These are phyloP conservation scores for Dissophora globulifera DNA, from an alignment of 192 early-diverging fungal species.

Conservation along the genomic window DNA sequence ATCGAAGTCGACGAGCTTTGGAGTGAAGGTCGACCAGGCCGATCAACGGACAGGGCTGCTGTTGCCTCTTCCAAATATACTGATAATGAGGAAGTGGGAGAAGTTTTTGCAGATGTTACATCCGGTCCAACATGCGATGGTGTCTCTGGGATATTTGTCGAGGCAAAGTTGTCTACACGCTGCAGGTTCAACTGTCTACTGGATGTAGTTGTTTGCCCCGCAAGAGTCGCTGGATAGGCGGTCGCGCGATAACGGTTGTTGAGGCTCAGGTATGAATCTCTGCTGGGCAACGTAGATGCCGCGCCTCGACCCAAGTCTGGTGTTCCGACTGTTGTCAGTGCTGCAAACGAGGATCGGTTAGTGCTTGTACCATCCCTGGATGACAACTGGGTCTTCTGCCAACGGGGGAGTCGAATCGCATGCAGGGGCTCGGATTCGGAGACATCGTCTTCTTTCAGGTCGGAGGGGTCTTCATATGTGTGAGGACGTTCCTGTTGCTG, in stretches of 20 bases:
- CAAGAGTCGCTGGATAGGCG: too few species aligned
- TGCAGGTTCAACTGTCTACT: too few species aligned
- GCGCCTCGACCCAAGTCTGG: constrained; percentile 1
- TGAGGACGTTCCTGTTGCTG: too few species aligned
- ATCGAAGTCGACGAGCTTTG: neutral
- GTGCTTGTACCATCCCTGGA: constrained; percentile 21
- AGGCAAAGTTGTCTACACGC: neutral
- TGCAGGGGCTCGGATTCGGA: neutral
- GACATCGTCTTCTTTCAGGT: neutral
- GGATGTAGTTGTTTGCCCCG: too few species aligned
- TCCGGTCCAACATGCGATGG: constrained; percentile 12
- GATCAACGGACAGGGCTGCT: neutral
- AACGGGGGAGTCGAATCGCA: constrained; percentile 5
- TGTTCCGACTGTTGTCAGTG: constrained; percentile 2
- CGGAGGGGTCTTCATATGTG: neutral
- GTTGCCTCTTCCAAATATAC: neutral
- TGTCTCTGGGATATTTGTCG: constrained; percentile 6
- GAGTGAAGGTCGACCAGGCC: neutral
- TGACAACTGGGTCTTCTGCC: constrained; percentile 46
- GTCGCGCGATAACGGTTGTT: neutral
- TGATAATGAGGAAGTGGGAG: too few species aligned
- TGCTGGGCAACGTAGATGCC: neutral
- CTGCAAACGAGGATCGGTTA: constrained; percentile 22
- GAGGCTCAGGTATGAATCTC: constrained; percentile 9
- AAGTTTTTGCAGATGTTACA: neutral